These are phyloP conservation scores for Porphyrellus cyaneotinctus DNA, from an alignment of 768 basidiomycete genomes.

Conservation along the genomic window DNA sequence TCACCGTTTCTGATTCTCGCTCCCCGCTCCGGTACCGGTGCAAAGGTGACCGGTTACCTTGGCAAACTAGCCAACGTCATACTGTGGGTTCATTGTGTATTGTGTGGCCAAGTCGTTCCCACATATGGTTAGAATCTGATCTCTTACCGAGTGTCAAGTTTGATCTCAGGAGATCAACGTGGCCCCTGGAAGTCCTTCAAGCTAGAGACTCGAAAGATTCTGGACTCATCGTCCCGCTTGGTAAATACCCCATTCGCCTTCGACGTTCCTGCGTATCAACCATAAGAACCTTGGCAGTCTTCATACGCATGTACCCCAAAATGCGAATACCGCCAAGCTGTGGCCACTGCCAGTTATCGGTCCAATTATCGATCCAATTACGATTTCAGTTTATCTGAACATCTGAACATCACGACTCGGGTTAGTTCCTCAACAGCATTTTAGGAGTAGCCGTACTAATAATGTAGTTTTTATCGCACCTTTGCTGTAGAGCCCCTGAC, in stretches of 20 bases:
- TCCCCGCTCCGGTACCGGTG: neutral
- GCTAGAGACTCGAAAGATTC: no score
- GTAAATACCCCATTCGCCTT: no score
- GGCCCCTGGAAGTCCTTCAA: no score
- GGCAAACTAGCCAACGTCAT: no score
- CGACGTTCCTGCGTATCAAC: no score
- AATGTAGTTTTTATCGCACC: neutral
- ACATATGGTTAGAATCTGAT: neutral
- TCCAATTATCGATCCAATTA: neutral
- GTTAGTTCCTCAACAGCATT: neutral
- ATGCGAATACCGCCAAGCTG: constrained; percentile 10
- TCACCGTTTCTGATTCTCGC: neutral
- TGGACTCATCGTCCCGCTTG: no score
- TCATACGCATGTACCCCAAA: no score
- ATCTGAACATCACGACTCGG: neutral
- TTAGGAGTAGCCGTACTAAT: constrained; percentile 6
- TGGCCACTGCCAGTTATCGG: neutral
- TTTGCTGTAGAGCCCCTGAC: neutral
- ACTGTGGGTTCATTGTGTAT: no score
- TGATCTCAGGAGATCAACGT: no score
- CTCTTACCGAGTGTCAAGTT: no score
- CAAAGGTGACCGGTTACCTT: neutral
- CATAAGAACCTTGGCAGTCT: no score
- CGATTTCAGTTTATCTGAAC: neutral
- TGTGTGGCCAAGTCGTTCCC: neutral